Conservation (phyloP, 768 basidiomycete genomes). For the Chalciporus pseudorubinellus region DNA sequence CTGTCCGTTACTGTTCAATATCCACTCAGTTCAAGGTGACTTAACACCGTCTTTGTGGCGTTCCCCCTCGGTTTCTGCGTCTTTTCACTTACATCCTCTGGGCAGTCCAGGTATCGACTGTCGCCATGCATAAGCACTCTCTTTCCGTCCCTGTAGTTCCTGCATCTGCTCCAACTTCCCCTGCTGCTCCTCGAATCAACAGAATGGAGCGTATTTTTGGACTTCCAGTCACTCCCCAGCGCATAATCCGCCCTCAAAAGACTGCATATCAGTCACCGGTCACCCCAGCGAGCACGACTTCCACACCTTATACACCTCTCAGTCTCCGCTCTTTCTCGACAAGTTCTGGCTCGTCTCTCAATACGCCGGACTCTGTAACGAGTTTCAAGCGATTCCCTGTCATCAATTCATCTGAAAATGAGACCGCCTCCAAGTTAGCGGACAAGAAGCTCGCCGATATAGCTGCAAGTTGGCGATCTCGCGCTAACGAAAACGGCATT, state of each 20-base stretch:
- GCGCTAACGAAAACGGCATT: slow-evolving; percentile 70
- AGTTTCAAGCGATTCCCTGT: slow-evolving; percentile 43
- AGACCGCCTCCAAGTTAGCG: slow-evolving; percentile 27
- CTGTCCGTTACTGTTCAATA: slow-evolving; percentile 11
- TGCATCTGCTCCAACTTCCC: slow-evolving; percentile 45
- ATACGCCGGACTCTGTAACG: slow-evolving; percentile 50
- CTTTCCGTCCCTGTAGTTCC: slow-evolving; percentile 32
- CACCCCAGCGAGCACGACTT: slow-evolving; percentile 51
- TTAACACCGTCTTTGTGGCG: neutral
- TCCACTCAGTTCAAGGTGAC: slow-evolving; percentile 23
- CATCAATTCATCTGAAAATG: slow-evolving; percentile 45
- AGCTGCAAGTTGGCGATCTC: slow-evolving; percentile 67
- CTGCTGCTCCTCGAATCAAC: slow-evolving; percentile 37
- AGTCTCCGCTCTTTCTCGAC: slow-evolving; percentile 63
- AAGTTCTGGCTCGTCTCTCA: slow-evolving; percentile 49
- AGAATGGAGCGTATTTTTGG: slow-evolving; percentile 28
- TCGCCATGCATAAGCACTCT: slow-evolving; percentile 31
- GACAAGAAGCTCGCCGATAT: slow-evolving; percentile 56
- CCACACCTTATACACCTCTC: slow-evolving; percentile 66
- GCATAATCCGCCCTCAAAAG: slow-evolving; percentile 46
- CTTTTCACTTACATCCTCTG: slow-evolving; percentile 11
- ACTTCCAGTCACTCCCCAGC: slow-evolving; percentile 64
- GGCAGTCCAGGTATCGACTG: slow-evolving; percentile 11
- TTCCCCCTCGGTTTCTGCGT: neutral
- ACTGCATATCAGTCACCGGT: slow-evolving; percentile 53